Percentiles rank a stretch among this genome's conserved stretches.
phyloP scores from a whole-genome alignment of 805 yeast genomes.

The Yarrowia sp. region DNA sequence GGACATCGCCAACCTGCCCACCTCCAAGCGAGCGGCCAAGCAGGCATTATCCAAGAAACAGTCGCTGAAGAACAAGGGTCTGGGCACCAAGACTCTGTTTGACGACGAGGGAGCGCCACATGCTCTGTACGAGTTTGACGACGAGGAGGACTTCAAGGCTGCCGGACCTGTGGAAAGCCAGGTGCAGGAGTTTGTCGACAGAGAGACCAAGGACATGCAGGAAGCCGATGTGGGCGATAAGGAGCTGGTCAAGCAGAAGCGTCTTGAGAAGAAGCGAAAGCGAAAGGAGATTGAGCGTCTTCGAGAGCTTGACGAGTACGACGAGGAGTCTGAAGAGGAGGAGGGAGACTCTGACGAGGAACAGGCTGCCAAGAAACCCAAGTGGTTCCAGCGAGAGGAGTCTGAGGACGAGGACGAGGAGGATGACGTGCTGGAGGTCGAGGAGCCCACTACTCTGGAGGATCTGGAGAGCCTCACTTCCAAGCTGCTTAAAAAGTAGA shows the following conservation, averaged over 20 bases:
- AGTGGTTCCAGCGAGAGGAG: conserved; percentile 53
- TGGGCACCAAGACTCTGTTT: conserved; percentile 79
- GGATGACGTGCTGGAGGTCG: conserved; percentile 68
- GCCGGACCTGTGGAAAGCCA: conserved; percentile 72
- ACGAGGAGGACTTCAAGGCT: conserved; percentile 82
- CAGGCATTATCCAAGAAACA: conserved; percentile 87
- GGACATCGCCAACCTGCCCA: conserved; percentile 57
- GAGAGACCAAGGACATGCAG: conserved; percentile 74
- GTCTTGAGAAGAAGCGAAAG: conserved; percentile 85
- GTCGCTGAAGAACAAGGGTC: conserved; percentile 64
- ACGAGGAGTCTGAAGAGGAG: conserved; percentile 38
- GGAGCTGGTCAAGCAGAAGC: conserved; percentile 73
- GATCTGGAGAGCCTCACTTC: conserved; percentile 77
- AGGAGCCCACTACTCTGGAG: conserved; percentile 88
- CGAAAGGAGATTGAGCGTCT: conserved; percentile 70
- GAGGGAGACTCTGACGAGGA: conserved; percentile 47
- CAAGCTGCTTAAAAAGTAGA: conserved; percentile 42
- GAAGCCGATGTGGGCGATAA: conserved; percentile 81
- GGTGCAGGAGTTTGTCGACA: conserved; percentile 67
- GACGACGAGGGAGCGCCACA: conserved; percentile 96
- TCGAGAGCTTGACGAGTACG: conserved; percentile 45
- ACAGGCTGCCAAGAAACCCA: conserved; percentile 50
- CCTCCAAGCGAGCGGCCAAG: conserved; percentile 84
- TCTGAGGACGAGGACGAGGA: conserved; percentile 48
- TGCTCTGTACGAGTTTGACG: conserved; percentile 87